A percentile compares a stretch with the other conserved stretches of the same genome.
phyloP scores from a whole-genome alignment of 495 filamentous ascomycete species.

The Aspergillus bertholletiae region DNA sequence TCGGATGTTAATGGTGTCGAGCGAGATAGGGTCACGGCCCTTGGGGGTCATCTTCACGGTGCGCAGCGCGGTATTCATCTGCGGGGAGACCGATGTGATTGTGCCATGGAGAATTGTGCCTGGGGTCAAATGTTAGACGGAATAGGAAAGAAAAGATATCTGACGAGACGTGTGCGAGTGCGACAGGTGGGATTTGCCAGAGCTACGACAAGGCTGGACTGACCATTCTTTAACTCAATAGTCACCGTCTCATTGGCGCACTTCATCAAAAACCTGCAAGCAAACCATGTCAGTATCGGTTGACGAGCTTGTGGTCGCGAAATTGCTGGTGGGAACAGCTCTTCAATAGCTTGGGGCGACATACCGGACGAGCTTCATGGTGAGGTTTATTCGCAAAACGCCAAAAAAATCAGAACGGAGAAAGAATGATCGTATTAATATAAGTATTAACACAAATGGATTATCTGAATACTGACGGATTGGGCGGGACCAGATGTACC shows the following conservation, averaged over 20 bases:
- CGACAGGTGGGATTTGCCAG: neutral
- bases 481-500: neutral
- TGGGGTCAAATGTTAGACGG: slow-evolving; percentile 26
- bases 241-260: slow-evolving; percentile 96
- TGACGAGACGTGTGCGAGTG: slow-evolving; percentile 1
- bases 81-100: slow-evolving; percentile 87
- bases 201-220: slow-evolving; percentile 6
- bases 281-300: slow-evolving; percentile 2
- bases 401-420: neutral
- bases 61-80: slow-evolving; percentile 94
- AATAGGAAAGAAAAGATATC: neutral
- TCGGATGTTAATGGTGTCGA: slow-evolving; percentile 96
- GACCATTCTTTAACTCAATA: slow-evolving; percentile 97
- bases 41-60: slow-evolving; percentile 92
- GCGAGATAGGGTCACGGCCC: slow-evolving; percentile 76
- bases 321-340: neutral
- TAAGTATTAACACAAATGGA: neutral
- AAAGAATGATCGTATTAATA: neutral
- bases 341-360: slow-evolving; percentile 19
- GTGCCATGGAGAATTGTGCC: slow-evolving; percentile 95
- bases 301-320: neutral
- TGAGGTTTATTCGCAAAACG: slow-evolving; percentile 26
- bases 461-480: neutral
- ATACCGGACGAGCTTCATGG: slow-evolving; percentile 98
- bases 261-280: slow-evolving; percentile 91